A percentile compares a stretch with the other conserved stretches of the same genome.
These are phyloP conservation scores for Eucalyptus grandis DNA, from an alignment of 345 rosid species.

Conservation along the genomic window DNA sequence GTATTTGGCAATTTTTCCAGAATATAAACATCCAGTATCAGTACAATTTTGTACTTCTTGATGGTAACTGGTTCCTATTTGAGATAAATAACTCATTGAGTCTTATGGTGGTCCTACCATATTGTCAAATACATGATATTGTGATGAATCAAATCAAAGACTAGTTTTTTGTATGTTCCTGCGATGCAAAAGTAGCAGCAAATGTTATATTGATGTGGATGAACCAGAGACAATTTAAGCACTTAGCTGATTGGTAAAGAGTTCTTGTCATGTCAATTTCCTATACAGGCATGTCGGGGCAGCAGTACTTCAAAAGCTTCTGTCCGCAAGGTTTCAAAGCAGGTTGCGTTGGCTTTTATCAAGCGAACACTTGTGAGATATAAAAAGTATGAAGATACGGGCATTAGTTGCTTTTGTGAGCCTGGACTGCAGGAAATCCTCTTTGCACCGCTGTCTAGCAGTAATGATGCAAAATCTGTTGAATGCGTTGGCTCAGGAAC, in stretches of 20 bases:
- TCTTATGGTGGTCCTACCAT: neutral
- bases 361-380: constrained; percentile 74
- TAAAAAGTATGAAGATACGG: constrained; percentile 62
- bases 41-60: neutral
- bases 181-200: neutral
- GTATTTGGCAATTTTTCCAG: neutral
- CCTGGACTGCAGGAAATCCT: constrained; percentile 60
- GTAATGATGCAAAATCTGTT: constrained; percentile 67
- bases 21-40: neutral
- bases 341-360: constrained; percentile 58
- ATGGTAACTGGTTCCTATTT: neutral
- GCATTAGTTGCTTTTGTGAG: constrained; percentile 71
- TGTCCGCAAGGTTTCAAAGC: constrained; percentile 64
- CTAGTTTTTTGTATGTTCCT: neutral
- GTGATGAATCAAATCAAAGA: neutral
- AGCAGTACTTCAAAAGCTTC: constrained; percentile 45
- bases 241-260: neutral
- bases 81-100: neutral
- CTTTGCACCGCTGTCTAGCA: constrained; percentile 46
- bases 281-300: constrained; percentile 65
- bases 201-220: neutral
- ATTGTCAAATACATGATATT: neutral
- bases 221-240: neutral
- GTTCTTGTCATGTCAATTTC: neutral
- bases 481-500: constrained; percentile 96